phyloP scores from a whole-genome alignment of 352 stramenopile genomes.

The Phytophthora uliginosa region DNA sequence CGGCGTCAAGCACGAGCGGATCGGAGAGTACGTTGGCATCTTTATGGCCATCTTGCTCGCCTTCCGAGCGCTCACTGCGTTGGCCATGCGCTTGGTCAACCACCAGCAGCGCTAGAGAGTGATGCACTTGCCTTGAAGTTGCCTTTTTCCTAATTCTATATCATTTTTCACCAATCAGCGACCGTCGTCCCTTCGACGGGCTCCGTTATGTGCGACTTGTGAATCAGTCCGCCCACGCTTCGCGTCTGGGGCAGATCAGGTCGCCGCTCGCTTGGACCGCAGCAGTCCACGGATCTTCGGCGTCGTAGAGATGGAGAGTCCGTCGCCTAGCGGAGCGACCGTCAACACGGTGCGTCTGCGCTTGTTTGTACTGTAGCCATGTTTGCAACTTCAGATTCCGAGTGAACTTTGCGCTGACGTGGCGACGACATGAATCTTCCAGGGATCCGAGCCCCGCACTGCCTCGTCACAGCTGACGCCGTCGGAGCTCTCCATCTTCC shows the following conservation, averaged over 20 bases:
- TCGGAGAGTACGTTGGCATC: slow-evolving; percentile 31
- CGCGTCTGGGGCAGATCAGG: background rate
- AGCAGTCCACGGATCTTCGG: background rate
- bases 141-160: background rate
- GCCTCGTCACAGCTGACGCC: slow-evolving; percentile 17
- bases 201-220: background rate
- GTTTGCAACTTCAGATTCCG: slow-evolving; percentile 21
- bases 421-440: background rate
- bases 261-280: background rate
- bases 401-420: slow-evolving; percentile 12
- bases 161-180: background rate
- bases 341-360: slow-evolving; percentile 12
- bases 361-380: background rate
- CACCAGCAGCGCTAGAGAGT: slow-evolving; percentile 28
- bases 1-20: slow-evolving; percentile 46
- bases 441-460: slow-evolving; percentile 2
- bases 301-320: slow-evolving; percentile 3
- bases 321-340: background rate
- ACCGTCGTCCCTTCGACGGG: background rate
- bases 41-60: slow-evolving; percentile 35
- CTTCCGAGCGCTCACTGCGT: slow-evolving; percentile 36
- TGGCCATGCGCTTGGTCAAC: slow-evolving; percentile 40
- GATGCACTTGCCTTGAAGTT: background rate
- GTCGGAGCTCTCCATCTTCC: slow-evolving; percentile 31
- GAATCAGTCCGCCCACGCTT: background rate